Base-by-base conservation (phyloP, 257 asterid species). In the Eucommia ulmoides region DNA sequence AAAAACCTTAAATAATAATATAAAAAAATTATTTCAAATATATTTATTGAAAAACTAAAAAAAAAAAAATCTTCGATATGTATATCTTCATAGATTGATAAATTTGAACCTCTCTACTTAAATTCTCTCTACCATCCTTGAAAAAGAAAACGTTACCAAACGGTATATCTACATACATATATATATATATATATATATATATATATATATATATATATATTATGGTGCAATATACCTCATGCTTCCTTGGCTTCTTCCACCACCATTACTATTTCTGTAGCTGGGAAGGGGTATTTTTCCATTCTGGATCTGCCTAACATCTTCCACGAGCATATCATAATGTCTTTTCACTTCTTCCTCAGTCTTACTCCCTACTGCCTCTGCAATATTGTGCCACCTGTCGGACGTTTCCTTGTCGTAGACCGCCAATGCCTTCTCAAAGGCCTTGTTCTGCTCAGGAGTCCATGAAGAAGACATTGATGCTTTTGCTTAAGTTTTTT, bases 271-370 rank as follows among this genome's bases (percentile, higher is more conserved):
- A 24, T 59, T 3, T 12, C 41, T 48, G 54, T 71, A 67, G 16
- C 70, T 60, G 7, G 82, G 82, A 0, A 61, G 64, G 0, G 78
- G 82, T 9, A 74, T 78, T 2, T 33, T 65, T 50, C 60, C 82
- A 2, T 49, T 67, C 49, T 74, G 78, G 0, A 74, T 74, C 29
- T 29, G 58, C 48, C 23, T 64, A n/a, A 74, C 65, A 60, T 74
- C 82, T 41, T 48, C 59, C 48, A 56, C 75, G 1, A 74, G 59
- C 0, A 65, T 74, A 51, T 67, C 75, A n/a, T 66, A 74, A 24
- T 74, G 77, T 18, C 61, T 62, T 59, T 60, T 60, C 19, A 70
- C 78, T 18, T 74, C 81, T 45, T 74, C 78, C 0, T 58, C 61
- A 0, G 75, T 38, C 20, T 74, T 74, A 19, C 78, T 75, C 0